Evolutionary conservation across 306 rosid genomes (phyloP), one percentile per base, ranked within the genome.

Genomic region (Clitoria ternatea): DNA sequence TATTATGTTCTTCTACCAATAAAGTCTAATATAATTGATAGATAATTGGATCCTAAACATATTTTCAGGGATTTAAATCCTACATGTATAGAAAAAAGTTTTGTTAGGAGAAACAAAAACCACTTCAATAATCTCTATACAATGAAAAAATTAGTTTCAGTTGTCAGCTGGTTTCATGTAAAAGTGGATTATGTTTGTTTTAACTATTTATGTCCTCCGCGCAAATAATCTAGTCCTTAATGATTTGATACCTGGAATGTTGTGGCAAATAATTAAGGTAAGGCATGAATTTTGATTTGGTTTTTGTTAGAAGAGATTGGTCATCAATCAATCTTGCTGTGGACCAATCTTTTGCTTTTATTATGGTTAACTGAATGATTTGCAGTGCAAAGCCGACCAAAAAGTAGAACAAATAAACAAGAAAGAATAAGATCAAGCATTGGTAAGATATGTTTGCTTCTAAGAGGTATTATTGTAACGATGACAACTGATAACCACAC

Each of bases 371-470:
- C 79, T 39, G 70, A 55, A 27, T 59, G 68, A 68, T 53, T 39
- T 52, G 59, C 64, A 68, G 60, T 53, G 30, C 44, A 15, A 23
- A 64, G 47, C 77, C 70, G 67, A 70, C 77, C 60, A 43, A 50
- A 61, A 80, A 80, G 61, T 19, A 37, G 65, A 63, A 70, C 60
- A 73, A 57, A 61, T 68, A 70, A 50, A 56, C 78, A 75, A 53
- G 69, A 75, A 18, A 29, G 77, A 55, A 77, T 55, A 66, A 80
- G 73, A 74, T 55, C 64, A 20, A 11, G 50, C 11, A 18, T 75
- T 45, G 53, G 64, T 70, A 55, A 53, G 73, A 80, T 54, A 61
- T 74, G 77, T 59, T 80, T 69, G 62, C 36, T 69, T 74, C 57
- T 49, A 32, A 53, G 27, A 23, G 61, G 69, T 43, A 24, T 45